Evolutionary conservation across 169 alveolate species (phyloP).

Genomic region (Plasmodium knowlesi): DNA sequence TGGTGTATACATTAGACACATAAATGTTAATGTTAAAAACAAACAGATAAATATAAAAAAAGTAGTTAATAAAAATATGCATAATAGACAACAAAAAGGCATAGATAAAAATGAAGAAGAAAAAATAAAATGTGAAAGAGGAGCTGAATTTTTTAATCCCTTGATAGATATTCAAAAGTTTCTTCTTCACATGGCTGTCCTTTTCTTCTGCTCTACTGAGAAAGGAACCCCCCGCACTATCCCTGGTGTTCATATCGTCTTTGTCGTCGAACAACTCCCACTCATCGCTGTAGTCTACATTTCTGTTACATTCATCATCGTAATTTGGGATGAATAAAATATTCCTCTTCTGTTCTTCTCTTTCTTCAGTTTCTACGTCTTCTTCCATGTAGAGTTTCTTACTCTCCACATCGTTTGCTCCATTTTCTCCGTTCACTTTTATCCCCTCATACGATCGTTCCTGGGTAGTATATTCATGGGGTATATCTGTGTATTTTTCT

Average conservation of each 20-base stretch:
- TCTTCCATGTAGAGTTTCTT: neutral
- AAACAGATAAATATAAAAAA: constrained; percentile 61
- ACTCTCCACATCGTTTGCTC: neutral
- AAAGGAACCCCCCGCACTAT: neutral
- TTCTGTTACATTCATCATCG: neutral
- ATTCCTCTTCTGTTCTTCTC: neutral
- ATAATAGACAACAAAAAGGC: constrained; percentile 64
- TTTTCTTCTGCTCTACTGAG: neutral
- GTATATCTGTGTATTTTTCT: neutral
- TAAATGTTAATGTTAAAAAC: constrained; percentile 66
- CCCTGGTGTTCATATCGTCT: neutral
- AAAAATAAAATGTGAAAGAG: constrained; percentile 59
- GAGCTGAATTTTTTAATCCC: constrained; percentile 27
- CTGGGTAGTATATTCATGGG: neutral
- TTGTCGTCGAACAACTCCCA: neutral
- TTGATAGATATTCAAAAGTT: neutral
- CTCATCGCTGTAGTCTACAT: neutral
- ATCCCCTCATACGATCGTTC: neutral
- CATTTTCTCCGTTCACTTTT: neutral
- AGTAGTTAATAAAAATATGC: constrained; percentile 62
- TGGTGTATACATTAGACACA: constrained; percentile 57
- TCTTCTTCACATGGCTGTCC: neutral
- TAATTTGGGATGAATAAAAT: constrained; percentile 16
- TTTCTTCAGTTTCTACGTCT: neutral
- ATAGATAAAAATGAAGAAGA: constrained; percentile 60